Percentiles rank a stretch among this genome's conserved stretches.
These are phyloP conservation scores for Chrysosporium keratinophilum DNA, from an alignment of 2,329 filamentous ascomycete genomes.

Conservation along the genomic window DNA sequence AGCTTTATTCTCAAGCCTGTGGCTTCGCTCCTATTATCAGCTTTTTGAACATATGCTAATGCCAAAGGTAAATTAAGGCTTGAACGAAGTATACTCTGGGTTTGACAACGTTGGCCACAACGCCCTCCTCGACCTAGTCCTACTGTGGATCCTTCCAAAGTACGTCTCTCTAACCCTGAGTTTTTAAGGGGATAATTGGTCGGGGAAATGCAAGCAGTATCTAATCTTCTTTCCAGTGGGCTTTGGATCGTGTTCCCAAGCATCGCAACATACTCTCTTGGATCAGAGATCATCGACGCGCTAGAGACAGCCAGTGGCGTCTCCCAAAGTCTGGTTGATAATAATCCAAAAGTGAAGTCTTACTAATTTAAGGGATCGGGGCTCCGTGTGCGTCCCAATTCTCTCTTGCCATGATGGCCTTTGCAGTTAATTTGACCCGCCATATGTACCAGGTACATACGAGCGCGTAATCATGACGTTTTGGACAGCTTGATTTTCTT, in stretches of 20 bases:
- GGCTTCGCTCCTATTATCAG: slow-evolving; percentile 8
- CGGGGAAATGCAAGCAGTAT: not conserved
- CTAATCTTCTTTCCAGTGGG: slow-evolving; percentile 36
- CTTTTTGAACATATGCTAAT: slow-evolving; percentile 2
- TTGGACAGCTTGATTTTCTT: not conserved
- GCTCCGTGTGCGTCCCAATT: not conserved
- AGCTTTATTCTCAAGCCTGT: not conserved
- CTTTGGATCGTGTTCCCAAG: slow-evolving; percentile 54
- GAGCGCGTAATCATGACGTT: not conserved
- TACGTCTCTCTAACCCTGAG: slow-evolving; percentile 31
- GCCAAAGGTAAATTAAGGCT: slow-evolving; percentile 31
- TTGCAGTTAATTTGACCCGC: not conserved
- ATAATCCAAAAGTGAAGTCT: slow-evolving; percentile 8
- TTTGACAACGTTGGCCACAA: slow-evolving; percentile 57
- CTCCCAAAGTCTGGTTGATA: not conserved
- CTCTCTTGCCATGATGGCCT: not conserved
- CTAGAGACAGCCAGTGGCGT: slow-evolving; percentile 33
- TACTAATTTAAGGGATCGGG: not conserved
- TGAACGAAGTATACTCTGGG: slow-evolving; percentile 51
- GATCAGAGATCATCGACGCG: slow-evolving; percentile 51
- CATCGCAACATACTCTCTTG: slow-evolving; percentile 53
- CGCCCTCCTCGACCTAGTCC: slow-evolving; percentile 40
- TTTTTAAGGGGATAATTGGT: not conserved
- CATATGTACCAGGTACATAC: not conserved
- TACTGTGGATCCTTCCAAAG: slow-evolving; percentile 59